These are phyloP conservation scores for Thraustochytrium striatum DNA, from an alignment of 352 stramenopile species.

Conservation along the genomic window DNA sequence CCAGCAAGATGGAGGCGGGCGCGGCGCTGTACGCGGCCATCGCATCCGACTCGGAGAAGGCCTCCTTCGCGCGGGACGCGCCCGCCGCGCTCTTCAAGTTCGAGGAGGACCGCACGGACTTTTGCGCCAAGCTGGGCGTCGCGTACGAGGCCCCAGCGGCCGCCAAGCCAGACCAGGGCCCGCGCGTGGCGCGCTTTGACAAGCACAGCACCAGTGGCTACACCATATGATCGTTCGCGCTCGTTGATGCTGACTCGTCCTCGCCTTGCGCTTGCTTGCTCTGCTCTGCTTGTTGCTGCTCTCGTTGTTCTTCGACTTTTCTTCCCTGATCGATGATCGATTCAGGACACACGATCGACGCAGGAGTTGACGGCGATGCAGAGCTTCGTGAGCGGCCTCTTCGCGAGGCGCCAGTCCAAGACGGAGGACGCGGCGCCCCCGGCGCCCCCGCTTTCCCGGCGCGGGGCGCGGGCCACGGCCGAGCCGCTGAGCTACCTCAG, in stretches of 20 bases:
- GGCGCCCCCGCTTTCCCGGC: conserved; percentile 12
- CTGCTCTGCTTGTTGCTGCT: not conserved
- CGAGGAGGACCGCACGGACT: conserved; percentile 20
- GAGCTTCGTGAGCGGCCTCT: not conserved
- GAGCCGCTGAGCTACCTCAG: conserved; percentile 50
- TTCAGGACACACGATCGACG: not conserved
- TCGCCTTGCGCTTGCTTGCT: not conserved
- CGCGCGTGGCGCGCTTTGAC: conserved; percentile 16
- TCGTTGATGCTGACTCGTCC: not conserved
- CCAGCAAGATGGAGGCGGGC: conserved; percentile 38
- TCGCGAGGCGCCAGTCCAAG: no score
- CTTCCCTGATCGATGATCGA: not conserved
- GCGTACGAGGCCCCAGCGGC: not conserved
- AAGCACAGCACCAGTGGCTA: conserved; percentile 27
- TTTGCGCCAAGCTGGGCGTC: conserved; percentile 33
- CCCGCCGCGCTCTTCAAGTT: conserved; percentile 40
- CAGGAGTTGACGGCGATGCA: not conserved
- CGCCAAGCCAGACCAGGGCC: not conserved
- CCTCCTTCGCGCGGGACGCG: not conserved
- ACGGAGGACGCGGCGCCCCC: not conserved
- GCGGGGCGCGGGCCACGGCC: conserved; percentile 41
- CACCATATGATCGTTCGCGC: not conserved
- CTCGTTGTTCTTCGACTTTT: not conserved
- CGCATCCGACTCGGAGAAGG: not conserved
- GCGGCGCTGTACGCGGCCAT: not conserved